Conservation (phyloP, 495 filamentous ascomycete genomes). For the Collariella sp. region DNA sequence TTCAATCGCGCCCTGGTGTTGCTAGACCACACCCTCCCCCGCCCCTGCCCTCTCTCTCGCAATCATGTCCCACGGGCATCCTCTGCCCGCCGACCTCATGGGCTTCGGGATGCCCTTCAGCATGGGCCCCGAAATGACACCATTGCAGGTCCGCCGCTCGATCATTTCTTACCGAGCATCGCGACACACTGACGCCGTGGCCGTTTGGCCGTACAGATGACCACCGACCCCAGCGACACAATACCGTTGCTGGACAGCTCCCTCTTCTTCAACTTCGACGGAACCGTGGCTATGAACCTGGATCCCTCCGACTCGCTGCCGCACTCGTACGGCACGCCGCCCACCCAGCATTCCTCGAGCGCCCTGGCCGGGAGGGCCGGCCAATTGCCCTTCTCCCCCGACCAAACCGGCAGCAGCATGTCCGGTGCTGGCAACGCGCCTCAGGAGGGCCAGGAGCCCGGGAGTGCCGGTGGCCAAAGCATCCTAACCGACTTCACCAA, state of each 20-base stretch:
- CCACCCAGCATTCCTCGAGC: constrained; percentile 1
- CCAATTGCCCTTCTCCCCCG: constrained; percentile 15
- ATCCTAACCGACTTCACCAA: constrained; percentile 76
- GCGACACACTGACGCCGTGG: constrained; percentile 16
- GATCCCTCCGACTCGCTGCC: constrained; percentile 21
- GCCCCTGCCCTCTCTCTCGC: too few species aligned
- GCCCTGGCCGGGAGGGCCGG: background rate
- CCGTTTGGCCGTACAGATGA: constrained; percentile 22
- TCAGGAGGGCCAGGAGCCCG: background rate
- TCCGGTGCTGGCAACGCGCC: background rate
- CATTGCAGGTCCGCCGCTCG: constrained; percentile 10
- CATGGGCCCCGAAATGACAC: constrained; percentile 2
- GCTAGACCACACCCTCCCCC: too few species aligned
- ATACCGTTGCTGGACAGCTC: constrained; percentile 35
- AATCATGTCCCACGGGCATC: constrained; percentile 34
- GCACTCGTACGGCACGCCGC: constrained; percentile 13
- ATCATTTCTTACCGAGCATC: constrained; percentile 1
- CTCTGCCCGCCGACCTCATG: constrained; percentile 9
- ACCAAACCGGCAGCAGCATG: constrained; percentile 4
- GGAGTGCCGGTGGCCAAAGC: background rate
- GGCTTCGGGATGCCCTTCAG: constrained; percentile 3
- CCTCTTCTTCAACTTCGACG: constrained; percentile 30
- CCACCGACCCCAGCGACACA: constrained; percentile 26
- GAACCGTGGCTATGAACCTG: constrained; percentile 30
- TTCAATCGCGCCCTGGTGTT: background rate